Percentiles rank a stretch among this genome's conserved stretches.
Conservation (phyloP, 352 stramenopile species). For the Lagenidium sp. region DNA sequence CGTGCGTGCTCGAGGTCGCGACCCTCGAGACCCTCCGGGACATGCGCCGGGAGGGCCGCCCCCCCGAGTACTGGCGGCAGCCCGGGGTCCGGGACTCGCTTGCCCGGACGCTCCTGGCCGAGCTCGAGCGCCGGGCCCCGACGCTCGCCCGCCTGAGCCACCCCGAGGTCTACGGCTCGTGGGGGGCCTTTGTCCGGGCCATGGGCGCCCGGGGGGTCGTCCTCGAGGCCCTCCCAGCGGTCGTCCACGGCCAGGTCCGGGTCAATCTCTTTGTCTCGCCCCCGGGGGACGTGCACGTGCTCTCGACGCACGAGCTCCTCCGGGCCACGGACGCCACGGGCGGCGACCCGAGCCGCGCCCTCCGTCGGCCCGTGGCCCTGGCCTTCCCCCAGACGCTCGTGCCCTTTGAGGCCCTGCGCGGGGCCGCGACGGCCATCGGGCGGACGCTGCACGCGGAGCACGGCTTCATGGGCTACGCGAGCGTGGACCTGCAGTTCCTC, state of each 20-base stretch:
- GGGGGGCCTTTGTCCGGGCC: conserved; percentile 38
- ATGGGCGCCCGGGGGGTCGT: conserved; percentile 69
- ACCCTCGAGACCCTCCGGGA: conserved; percentile 42
- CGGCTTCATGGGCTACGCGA: conserved; percentile 73
- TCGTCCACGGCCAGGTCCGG: conserved; percentile 35
- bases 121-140: conserved; percentile 32
- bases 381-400: conserved; percentile 74
- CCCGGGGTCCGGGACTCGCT: conserved; percentile 50
- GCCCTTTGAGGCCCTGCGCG: conserved; percentile 63
- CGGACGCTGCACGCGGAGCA: conserved; percentile 23
- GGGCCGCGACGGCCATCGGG: conserved; percentile 43
- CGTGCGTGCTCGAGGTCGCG: conserved; percentile 58
- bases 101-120: conserved; percentile 35
- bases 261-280: conserved; percentile 79
- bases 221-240: conserved; percentile 55
- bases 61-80: conserved; percentile 63
- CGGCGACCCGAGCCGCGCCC: conserved; percentile 4
- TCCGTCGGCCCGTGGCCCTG: conserved; percentile 34
- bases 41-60: conserved; percentile 52
- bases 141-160: conserved; percentile 22
- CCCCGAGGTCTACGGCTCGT: conserved; percentile 51
- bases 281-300: conserved; percentile 47
- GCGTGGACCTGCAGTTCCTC: conserved; percentile 73
- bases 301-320: conserved; percentile 64
- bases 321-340: conserved; percentile 9